Evolutionary conservation across 495 filamentous ascomycete species (phyloP), one percentile per base, ranked within the genome.

Genomic region (Podospora sp.): DNA sequence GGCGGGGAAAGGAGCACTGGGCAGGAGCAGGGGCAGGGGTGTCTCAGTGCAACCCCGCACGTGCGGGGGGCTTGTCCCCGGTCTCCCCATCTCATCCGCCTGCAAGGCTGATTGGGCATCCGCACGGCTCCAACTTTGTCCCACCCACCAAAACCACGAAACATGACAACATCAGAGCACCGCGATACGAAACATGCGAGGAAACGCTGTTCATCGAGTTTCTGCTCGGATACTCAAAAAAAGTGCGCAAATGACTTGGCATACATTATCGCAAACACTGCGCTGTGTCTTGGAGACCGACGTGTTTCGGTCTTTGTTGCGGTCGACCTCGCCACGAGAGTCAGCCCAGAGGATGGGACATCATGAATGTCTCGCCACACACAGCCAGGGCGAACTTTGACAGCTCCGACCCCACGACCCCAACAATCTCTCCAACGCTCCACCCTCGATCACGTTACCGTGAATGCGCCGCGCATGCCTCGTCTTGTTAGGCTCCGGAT

Each of bases 21-120:
- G 11, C 7, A 18, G 24, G 56, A 35, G 9, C 52, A 25, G 21
- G 20, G 52, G 27, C 26, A 33, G 55, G 57, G 57, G 57, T 26
- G 57, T 59, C 21, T 59, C 26, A 18, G 57, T 21, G 57, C 26
- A 22, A 27, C 57, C 27, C 57, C 27, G 59, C 58, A 60, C 59
- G 35, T 35, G 29, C 35, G 9, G 29, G 35, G 22, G 33, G 29
- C 29, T 62, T n/a, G 20, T 18, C 29, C 18, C 29, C 29, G 14
- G 6, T 62, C 33, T 18, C 59, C n/a, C n/a, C 29, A 49, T 25
- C 12, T 24, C 51, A 26, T 29, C 46, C 46, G 12, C 46, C 60
- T 53, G 61, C 49, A 63, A 36, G 61, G 61, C 61, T 63, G 61
- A 63, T 63, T 63, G 61, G 49, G 56, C 26, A 24, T 52, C 59